phyloP scores from a whole-genome alignment of 1,284 basidiomycete genomes.

The Cutaneotrichosporon sp. region DNA sequence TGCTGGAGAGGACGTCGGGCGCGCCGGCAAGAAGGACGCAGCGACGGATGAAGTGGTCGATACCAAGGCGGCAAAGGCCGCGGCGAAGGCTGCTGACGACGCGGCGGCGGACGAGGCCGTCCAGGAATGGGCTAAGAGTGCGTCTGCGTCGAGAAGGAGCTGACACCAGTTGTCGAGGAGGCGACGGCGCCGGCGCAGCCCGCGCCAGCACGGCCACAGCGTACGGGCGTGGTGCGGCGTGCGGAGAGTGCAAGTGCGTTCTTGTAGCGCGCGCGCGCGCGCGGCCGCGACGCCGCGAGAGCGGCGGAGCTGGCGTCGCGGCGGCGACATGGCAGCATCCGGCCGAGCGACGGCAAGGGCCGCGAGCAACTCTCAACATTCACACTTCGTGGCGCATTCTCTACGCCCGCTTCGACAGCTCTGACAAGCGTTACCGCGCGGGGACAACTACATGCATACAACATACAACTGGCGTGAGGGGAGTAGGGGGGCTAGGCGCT shows the following conservation, averaged over 20 bases:
- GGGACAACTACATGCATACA: constrained; percentile 17
- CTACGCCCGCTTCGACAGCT: too few relatives aligned
- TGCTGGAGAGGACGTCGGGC: not conserved
- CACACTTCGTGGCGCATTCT: not conserved
- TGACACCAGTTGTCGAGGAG: constrained; percentile 11
- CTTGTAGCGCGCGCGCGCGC: not conserved
- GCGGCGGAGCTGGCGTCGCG: too few relatives aligned
- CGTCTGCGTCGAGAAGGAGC: not conserved
- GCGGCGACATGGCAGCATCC: too few relatives aligned
- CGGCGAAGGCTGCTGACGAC: not conserved
- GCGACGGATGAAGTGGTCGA: too few relatives aligned
- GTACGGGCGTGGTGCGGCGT: constrained; percentile 3
- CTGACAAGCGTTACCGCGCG: too few relatives aligned
- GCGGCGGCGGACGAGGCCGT: not conserved
- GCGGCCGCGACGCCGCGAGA: not conserved
- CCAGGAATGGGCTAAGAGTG: not conserved
- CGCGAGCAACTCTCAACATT: too few relatives aligned
- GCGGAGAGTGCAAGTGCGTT: constrained; percentile 9
- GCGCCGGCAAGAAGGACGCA: not conserved
- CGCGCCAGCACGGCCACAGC: not conserved
- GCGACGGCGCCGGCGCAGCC: not conserved
- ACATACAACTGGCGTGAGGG: not conserved
- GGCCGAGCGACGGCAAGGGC: too few relatives aligned
- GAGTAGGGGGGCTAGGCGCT: too few relatives aligned
- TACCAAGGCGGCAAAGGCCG: too few relatives aligned